phyloP scores from a whole-genome alignment of 768 basidiomycete species.

The Chalciporus piperatus region DNA sequence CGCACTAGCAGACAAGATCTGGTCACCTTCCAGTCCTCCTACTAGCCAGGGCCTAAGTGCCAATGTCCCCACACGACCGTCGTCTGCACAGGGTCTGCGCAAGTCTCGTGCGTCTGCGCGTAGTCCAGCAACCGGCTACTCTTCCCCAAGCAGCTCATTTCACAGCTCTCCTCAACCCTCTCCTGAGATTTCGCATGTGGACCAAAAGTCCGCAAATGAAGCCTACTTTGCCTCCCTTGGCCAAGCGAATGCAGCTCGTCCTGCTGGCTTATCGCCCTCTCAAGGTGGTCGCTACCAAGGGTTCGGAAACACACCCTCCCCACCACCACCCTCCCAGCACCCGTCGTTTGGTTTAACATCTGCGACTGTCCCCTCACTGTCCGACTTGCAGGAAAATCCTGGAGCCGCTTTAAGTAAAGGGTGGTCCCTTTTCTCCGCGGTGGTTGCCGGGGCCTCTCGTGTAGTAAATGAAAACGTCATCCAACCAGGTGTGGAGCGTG shows the following conservation, averaged over 20 bases:
- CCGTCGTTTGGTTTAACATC: conserved; percentile 76
- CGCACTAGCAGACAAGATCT: conserved; percentile 67
- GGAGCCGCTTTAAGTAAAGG: conserved; percentile 85
- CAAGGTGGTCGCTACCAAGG: conserved; percentile 94
- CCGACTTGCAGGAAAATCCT: conserved; percentile 86
- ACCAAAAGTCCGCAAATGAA: conserved; percentile 83
- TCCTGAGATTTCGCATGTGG: conserved; percentile 37
- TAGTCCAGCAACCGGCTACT: conserved; percentile 46
- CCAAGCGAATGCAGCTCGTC: conserved; percentile 71
- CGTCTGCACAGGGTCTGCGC: conserved; percentile 79
- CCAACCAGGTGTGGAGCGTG: conserved; percentile 83
- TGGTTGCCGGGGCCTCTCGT: conserved; percentile 74
- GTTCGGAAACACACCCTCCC: conserved; percentile 83
- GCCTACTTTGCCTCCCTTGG: conserved; percentile 83
- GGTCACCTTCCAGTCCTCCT: conserved; percentile 76
- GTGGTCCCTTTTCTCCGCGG: conserved; percentile 93
- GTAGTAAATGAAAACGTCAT: conserved; percentile 84
- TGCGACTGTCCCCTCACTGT: conserved; percentile 70
- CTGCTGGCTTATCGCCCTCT: conserved; percentile 80
- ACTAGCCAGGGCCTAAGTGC: conserved; percentile 36
- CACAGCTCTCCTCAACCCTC: conserved; percentile 43
- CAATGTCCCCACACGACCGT: conserved; percentile 53
- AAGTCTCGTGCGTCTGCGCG: conserved; percentile 79
- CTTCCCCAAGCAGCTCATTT: conserved; percentile 54
- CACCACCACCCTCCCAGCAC: conserved; percentile 49